phyloP scores from a whole-genome alignment of 73 alveolate genomes.

The Tetrahymena borealis region DNA sequence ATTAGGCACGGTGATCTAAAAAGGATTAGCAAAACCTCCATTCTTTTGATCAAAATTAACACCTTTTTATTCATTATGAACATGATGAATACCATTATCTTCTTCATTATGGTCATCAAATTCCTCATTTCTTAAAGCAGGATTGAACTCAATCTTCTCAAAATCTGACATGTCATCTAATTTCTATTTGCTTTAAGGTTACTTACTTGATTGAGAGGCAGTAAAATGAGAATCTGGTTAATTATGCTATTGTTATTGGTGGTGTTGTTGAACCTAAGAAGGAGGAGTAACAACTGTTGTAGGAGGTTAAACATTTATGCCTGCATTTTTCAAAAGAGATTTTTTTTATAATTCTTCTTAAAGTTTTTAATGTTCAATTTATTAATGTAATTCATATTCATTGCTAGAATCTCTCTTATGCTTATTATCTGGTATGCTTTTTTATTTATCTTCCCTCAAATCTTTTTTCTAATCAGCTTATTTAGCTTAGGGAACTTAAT shows the following conservation, averaged over 20 bases:
- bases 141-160: background rate
- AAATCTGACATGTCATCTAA: background rate
- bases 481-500: background rate
- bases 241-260: background rate
- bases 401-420: background rate
- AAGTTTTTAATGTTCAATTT: background rate
- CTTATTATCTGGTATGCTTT: background rate
- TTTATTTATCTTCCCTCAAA: background rate
- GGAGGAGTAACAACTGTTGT: background rate
- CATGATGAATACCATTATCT: background rate
- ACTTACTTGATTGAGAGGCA: background rate
- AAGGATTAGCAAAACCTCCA: background rate
- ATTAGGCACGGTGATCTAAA: background rate
- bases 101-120: background rate
- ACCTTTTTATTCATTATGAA: background rate
- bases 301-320: background rate
- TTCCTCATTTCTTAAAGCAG: background rate
- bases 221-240: background rate
- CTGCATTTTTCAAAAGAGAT: no score
- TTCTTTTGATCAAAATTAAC: background rate
- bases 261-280: background rate
- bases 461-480: background rate
- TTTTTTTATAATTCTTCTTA: background rate
- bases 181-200: background rate
- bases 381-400: background rate